A percentile compares a stretch with the other conserved stretches of the same genome.
Evolutionary conservation across 257 asterid genomes (phyloP).

Genomic region (Misopates orontium): DNA sequence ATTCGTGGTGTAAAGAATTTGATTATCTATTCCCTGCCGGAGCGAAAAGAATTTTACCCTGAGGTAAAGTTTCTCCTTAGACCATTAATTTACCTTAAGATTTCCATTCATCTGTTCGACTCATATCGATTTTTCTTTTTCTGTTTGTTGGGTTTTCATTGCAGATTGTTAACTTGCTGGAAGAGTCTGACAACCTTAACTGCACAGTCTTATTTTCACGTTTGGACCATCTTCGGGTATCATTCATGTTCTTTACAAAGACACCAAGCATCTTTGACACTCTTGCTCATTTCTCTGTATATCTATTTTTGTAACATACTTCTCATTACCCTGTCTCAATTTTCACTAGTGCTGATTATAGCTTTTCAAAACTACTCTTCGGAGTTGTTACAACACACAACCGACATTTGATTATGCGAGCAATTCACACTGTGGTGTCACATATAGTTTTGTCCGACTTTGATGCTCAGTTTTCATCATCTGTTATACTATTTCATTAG

Average conservation of each 20-base stretch:
- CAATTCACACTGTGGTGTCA: too few relatives aligned
- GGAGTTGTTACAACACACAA: too few relatives aligned
- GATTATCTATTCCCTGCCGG: slow-evolving; percentile 85
- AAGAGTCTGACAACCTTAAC: slow-evolving; percentile 62
- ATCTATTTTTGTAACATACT: too few relatives aligned
- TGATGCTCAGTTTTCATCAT: not conserved
- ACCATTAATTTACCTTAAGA: not conserved
- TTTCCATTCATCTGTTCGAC: not conserved
- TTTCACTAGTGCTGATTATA: too few relatives aligned
- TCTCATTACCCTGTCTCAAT: too few relatives aligned
- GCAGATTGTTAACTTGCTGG: slow-evolving; percentile 88
- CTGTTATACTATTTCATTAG: not conserved
- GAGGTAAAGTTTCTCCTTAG: slow-evolving; percentile 52
- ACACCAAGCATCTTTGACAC: not conserved
- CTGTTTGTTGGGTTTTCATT: slow-evolving; percentile 19
- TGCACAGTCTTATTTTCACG: slow-evolving; percentile 86
- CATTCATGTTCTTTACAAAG: slow-evolving; percentile 19
- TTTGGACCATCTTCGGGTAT: slow-evolving; percentile 83
- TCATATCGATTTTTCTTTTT: not conserved
- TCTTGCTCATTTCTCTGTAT: too few relatives aligned
- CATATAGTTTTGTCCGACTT: too few relatives aligned
- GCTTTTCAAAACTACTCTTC: too few relatives aligned
- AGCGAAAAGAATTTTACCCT: slow-evolving; percentile 91
- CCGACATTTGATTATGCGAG: too few relatives aligned
- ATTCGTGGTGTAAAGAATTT: slow-evolving; percentile 83